Percentiles rank a stretch among this genome's conserved stretches.
phyloP scores from a whole-genome alignment of 2,329 filamentous ascomycete species.

The Aspergillus pseudoviridinutans region DNA sequence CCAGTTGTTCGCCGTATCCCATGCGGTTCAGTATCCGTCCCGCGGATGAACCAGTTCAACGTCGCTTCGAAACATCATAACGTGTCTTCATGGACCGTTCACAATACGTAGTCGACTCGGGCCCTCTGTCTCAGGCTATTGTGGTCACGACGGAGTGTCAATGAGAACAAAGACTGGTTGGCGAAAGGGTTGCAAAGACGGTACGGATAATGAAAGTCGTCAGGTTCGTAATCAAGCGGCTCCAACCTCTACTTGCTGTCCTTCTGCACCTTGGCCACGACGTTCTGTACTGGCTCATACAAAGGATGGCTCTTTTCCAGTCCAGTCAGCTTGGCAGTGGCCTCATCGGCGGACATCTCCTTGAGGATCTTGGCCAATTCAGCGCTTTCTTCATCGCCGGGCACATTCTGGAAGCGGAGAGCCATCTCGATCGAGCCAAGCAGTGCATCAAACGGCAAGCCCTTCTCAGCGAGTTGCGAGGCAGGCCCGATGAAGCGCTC shows the following conservation, averaged over 20 bases:
- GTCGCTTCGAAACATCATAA: constrained; percentile 12
- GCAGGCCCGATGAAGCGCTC: constrained; percentile 95
- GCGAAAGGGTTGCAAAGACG: background rate
- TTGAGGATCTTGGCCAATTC: constrained; percentile 85
- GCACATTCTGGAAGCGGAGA: constrained; percentile 91
- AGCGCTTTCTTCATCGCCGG: constrained; percentile 83
- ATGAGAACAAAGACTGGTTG: constrained; percentile 9
- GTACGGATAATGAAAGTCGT: background rate
- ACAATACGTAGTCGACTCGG: constrained; percentile 27
- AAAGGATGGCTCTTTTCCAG: constrained; percentile 73
- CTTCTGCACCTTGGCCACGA: constrained; percentile 77
- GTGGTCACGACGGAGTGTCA: constrained; percentile 1
- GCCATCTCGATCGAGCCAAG: constrained; percentile 85
- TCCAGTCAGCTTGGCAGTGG: constrained; percentile 77
- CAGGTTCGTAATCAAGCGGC: background rate
- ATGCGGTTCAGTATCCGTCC: constrained; percentile 26
- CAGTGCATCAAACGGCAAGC: constrained; percentile 67
- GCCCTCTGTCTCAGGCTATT: constrained; percentile 18
- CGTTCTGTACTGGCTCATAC: constrained; percentile 67
- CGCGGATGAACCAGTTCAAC: constrained; percentile 20
- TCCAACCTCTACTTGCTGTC: constrained; percentile 34
- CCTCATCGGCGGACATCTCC: constrained; percentile 65
- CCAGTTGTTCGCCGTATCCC: constrained; percentile 28
- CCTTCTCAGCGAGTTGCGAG: constrained; percentile 78
- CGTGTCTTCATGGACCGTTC: constrained; percentile 10